Evolutionary conservation across 2,329 filamentous ascomycete genomes (phyloP), one percentile per base, ranked within the genome.

Genomic region (Aschersonia sp.): DNA sequence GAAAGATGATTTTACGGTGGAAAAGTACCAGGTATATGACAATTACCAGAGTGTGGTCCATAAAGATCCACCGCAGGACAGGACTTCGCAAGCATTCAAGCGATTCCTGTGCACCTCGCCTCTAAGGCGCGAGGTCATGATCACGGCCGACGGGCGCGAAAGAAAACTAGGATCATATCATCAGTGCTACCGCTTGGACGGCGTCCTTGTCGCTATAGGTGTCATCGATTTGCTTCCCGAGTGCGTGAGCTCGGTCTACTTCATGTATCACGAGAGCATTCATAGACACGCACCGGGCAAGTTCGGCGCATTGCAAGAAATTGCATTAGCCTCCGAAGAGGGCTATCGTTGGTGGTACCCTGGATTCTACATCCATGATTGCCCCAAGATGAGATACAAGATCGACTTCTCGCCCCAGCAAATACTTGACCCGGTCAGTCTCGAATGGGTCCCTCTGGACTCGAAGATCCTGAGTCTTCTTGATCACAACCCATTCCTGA

Each of bases 351-450:
- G 78, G 71, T 92, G 87, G 75, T 92, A 91, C 64, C 82, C 74
- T 5, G 81, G 86, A 5, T 91, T 80, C 62, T 92, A 91, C 57
- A 91, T 92, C 50, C 85, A 89, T 61, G 79, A 69, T 48, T 91
- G 85, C 57, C 72, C 76, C 47, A 92, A 92, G 68, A 91, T 92
- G 86, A 73, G 74, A 55, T 92, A 92, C 69, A 92, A 92, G 68
- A 83, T 81, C 50, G 82, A 89, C 58, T 92, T 85, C 60, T 70
- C 73, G 9, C 85, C 85, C 1, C 84, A 88, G 58, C 77, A 82
- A 56, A 73, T 92, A 9, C 71, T 91, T 9, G 83, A 89, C 53
- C 82, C 84, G 0, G 76, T 80, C 51, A 74, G 72, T 0, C 69
- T 82, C 52, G 59, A 65, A 6, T 88, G 84, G 83, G 69, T 81